A percentile compares a stretch with the other conserved stretches of the same genome.
Conservation (phyloP, 495 filamentous ascomycete species). For the Bombardia bombarda region DNA sequence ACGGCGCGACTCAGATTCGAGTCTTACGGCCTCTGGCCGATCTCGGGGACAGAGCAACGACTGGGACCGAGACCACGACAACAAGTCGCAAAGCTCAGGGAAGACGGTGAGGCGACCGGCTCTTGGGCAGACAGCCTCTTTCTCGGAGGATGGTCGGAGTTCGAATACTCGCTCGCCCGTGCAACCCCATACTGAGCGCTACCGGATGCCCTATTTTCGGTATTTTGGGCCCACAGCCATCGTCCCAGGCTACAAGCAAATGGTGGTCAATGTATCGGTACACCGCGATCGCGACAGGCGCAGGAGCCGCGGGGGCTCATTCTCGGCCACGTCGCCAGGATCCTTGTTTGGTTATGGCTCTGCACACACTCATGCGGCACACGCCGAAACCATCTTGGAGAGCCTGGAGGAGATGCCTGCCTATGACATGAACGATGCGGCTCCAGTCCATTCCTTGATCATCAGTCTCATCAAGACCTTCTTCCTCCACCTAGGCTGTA, state of each 20-base stretch:
- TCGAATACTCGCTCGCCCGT: conserved; percentile 33
- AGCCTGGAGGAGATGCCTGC: conserved; percentile 64
- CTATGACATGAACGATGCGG: conserved; percentile 63
- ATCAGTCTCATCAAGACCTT: conserved; percentile 68
- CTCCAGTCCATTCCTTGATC: conserved; percentile 63
- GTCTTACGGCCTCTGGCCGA: conserved; percentile 8
- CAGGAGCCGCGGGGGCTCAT: conserved; percentile 31
- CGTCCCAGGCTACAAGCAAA: conserved; percentile 85
- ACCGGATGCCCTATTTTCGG: conserved; percentile 75
- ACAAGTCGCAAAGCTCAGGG: conserved; percentile 13
- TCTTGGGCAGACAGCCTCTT: conserved; percentile 26
- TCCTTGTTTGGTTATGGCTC: conserved; percentile 13
- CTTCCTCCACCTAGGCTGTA: conserved; percentile 70
- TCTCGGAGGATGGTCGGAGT: conserved; percentile 34
- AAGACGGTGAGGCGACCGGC: conserved; percentile 12
- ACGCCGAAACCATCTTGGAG: conserved; percentile 38
- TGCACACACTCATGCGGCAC: conserved; percentile 11
- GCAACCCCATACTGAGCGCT: conserved; percentile 42
- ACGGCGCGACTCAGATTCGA: conserved; percentile 18
- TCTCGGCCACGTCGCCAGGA: conserved; percentile 34
- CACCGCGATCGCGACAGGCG: conserved; percentile 36
- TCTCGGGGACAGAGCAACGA: conserved; percentile 16
- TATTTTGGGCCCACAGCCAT: conserved; percentile 88
- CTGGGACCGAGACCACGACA: conserved; percentile 24
- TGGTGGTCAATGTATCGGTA: conserved; percentile 69